Evolutionary conservation across 805 yeast species (phyloP), one percentile per base, ranked within the genome.

Genomic region (Ogataea methylovora): DNA sequence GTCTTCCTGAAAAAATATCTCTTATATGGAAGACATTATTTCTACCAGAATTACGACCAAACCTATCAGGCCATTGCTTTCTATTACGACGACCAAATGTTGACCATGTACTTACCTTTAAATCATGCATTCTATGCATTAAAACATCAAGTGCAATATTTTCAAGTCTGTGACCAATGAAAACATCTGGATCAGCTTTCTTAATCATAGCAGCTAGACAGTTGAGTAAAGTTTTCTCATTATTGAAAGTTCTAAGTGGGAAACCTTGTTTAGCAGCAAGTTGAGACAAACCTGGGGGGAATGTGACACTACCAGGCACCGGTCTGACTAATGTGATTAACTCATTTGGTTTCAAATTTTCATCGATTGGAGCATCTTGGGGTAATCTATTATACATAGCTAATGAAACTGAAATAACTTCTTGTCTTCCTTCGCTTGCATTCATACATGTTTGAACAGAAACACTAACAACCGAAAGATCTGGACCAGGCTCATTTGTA

Each of bases 141-240:
- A 92, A 61, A 13, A 88, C 80, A 51, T 83, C 94, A 29, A 92
- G 57, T 10, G 87, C 78, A 10, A 84, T 71, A 42, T 73, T 75
- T 43, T 90, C 96, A 40, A 92, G 61, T 43, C 81, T 69, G 54
- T 92, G 97, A 21, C 98, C 98, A 26, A 90, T 54, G 34, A 86
- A 73, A 2, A 87, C 80, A 62, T 92, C 98, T 0, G 97, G 97
- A 56, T 92, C 98, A n/a, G 71, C 62, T 27, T 61, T 61, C 45
- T 77, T 80, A 30, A 90, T 60, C 50, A 76, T 56, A 0, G 84
- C 90, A 35, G 87, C 67, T 32, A 92, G 71, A 54, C 84, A 81
- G 39, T 76, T 76, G 31, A 92, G 65, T 49, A 92, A 56, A 0
- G 84, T 72, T 40, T 75, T 76, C 49, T 92, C 97, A 43, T 73